Conservation (phyloP, 73 alveolate genomes). For the Paramecium pentaurelia region DNA sequence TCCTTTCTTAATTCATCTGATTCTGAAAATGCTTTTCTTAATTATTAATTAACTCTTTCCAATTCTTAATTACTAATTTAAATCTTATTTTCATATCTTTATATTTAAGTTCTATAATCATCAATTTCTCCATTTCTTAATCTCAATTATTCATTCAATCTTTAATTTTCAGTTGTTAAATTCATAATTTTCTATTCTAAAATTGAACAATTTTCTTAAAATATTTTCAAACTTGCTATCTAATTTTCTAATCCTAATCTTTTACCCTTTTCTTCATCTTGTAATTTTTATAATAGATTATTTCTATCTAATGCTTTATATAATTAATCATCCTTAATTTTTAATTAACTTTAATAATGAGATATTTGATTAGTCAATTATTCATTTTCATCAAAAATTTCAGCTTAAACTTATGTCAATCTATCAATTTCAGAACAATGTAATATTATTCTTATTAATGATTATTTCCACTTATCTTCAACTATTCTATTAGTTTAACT, state of each 20-base stretch:
- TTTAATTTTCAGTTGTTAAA: background rate
- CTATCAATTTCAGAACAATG: conserved; percentile 50
- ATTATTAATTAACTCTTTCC: background rate
- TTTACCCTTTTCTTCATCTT: conserved; percentile 10
- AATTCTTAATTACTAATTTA: background rate
- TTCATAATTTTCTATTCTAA: background rate
- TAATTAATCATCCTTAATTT: conserved; percentile 27
- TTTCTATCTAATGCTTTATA: conserved; percentile 36
- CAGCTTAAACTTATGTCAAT: background rate
- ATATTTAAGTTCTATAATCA: conserved; percentile 6
- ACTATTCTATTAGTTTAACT: background rate
- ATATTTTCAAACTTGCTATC: background rate
- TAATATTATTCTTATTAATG: background rate
- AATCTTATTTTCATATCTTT: conserved; percentile 25
- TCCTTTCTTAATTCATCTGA: background rate
- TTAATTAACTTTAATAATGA: conserved; percentile 17
- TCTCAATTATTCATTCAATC: conserved; percentile 34
- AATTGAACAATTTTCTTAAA: background rate
- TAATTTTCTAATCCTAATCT: background rate
- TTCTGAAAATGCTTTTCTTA: background rate
- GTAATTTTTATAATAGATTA: background rate
- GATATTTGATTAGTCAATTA: background rate
- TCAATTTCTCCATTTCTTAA: conserved; percentile 23
- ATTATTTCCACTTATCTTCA: conserved; percentile 14
- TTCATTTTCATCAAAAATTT: conserved; percentile 29